Evolutionary conservation across 2,329 filamentous ascomycete genomes (phyloP).

Genomic region (Penicillium oxalicum): DNA sequence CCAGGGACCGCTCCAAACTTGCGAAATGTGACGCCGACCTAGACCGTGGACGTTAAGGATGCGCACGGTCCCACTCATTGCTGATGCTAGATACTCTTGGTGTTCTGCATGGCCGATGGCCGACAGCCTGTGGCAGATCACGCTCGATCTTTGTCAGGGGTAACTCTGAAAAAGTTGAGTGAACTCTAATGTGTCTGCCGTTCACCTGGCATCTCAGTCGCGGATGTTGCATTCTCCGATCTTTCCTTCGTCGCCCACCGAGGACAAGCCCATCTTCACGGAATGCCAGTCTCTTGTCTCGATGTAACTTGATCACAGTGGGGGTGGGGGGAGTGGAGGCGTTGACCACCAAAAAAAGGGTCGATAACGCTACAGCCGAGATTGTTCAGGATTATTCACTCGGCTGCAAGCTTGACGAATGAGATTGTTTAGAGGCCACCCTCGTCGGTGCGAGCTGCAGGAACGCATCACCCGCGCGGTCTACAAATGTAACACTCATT

Average conservation of each 20-base stretch:
- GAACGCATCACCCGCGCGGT: conserved; percentile 11
- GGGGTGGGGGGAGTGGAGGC: neutral
- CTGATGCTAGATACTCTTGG: too few species aligned
- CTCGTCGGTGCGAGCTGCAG: conserved; percentile 7
- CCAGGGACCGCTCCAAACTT: too few species aligned
- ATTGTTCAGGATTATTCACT: neutral
- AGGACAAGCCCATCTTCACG: too few species aligned
- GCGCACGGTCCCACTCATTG: too few species aligned
- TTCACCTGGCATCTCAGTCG: neutral
- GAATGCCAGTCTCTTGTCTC: neutral
- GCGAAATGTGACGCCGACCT: too few species aligned
- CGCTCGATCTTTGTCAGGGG: neutral
- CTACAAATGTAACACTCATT: conserved; percentile 15
- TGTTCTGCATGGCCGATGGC: too few species aligned
- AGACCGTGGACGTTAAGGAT: too few species aligned
- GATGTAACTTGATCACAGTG: conserved; percentile 7
- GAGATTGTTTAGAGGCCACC: neutral
- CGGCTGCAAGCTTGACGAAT: neutral
- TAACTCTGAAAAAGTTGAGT: conserved; percentile 6
- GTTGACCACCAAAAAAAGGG: neutral
- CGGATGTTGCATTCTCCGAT: conserved; percentile 1
- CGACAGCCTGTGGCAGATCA: too few species aligned
- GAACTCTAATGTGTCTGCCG: neutral
- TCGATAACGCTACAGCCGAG: neutral
- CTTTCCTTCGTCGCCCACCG: neutral